Evolutionary conservation across 78 protist species (phyloP), one percentile per base, ranked within the genome.

Genomic region (slime mould (Dictyostelium discoideum)): DNA sequence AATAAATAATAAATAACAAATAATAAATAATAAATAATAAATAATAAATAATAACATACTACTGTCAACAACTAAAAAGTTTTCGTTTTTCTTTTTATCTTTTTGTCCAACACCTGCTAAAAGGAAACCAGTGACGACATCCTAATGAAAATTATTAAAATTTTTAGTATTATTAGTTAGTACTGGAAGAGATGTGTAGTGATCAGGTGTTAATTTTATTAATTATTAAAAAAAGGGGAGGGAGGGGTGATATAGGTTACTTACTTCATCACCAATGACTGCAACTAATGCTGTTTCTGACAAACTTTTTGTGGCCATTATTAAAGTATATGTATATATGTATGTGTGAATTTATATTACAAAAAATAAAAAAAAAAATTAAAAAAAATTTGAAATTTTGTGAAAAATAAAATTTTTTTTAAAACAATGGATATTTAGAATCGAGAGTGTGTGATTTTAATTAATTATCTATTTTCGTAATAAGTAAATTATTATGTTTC

Each of bases 21-120:
- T n/a, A n/a, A n/a, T n/a, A n/a, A n/a, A 44, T 7, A 44, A 76
- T 18, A 42, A 48, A 1, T 1, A 32, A 32, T 32, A 32, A 32
- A 32, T 32, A 32, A 32, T n/a, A 32, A 32, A 32, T 32, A 32
- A 32, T 32, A 18, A 83, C 97, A 16, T 65, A 97, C 98, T 95
- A 42, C 72, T 89, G 7, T 84, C 84, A 7, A 98, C 99, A 26
- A 98, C 93, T 39, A 98, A 73, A 78, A 85, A 98, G 96, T 98
- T 98, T 24, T 97, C 76, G 18, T 76, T 83, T 50, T 83, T 88
- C 42, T 85, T 89, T 42, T 44, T 50, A 85, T 93, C 97, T 65
- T 94, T 77, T 46, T 97, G 92, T 29, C 99, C 99, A 40, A 96
- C 97, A n/a, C 99, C 99, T 22, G 98, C 98, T 8, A 98, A 96